Percentiles rank a stretch among this genome's conserved stretches.
phyloP scores from a whole-genome alignment of 202 grass and related monocot species.

The Zoysia matrella region DNA sequence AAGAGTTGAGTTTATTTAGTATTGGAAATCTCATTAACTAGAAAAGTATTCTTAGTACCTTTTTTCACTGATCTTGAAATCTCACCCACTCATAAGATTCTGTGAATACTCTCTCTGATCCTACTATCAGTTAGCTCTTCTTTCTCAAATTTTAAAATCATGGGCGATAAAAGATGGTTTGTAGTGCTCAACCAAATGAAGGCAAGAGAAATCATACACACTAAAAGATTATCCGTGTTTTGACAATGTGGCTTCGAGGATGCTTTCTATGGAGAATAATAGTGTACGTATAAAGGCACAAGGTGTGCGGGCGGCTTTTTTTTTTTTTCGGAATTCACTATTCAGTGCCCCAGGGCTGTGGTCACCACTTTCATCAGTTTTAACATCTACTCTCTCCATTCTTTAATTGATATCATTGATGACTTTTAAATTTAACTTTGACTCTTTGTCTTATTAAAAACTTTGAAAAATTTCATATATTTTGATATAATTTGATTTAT shows the following conservation, averaged over 20 bases:
- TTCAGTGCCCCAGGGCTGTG: neutral
- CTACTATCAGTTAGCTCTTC: neutral
- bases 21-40: neutral
- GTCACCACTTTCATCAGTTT: slow-evolving; percentile 26
- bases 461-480: too few species aligned
- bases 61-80: slow-evolving; percentile 11
- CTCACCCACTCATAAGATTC: slow-evolving; percentile 16
- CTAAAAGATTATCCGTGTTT: slow-evolving; percentile 34
- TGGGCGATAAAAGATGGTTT: slow-evolving; percentile 21
- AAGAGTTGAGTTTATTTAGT: neutral
- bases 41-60: neutral
- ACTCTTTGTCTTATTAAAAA: too few species aligned
- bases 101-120: neutral
- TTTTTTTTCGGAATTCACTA: slow-evolving; percentile 27
- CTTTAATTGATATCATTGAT: too few species aligned
- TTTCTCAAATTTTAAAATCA: slow-evolving; percentile 16
- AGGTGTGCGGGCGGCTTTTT: neutral
- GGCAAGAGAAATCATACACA: neutral
- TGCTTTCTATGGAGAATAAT: slow-evolving; percentile 51
- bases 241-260: slow-evolving; percentile 40
- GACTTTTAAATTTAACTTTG: too few species aligned
- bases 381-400: neutral
- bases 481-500: too few species aligned
- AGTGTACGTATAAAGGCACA: neutral
- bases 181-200: slow-evolving; percentile 43